phyloP scores from a whole-genome alignment of 805 yeast species.

The Hermanozyma aechmeae region DNA sequence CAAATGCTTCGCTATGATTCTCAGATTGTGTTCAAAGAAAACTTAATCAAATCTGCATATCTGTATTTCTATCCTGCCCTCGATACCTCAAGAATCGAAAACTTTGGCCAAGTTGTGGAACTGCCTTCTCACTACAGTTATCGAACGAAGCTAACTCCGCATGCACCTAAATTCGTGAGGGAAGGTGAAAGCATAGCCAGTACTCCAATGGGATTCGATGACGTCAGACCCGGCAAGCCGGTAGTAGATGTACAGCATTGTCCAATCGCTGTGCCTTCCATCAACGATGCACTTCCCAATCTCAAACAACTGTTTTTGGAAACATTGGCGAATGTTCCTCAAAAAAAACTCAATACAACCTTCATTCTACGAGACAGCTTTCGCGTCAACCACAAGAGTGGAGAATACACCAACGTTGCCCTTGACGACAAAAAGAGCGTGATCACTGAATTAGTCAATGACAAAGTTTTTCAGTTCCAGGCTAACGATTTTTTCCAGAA shows the following conservation, averaged over 20 bases:
- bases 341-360: slow-evolving; percentile 6
- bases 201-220: slow-evolving; percentile 25
- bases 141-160: slow-evolving; percentile 35
- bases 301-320: slow-evolving; percentile 7
- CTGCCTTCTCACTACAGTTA: slow-evolving; percentile 31
- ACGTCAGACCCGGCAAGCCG: slow-evolving; percentile 12
- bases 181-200: no score
- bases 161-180: slow-evolving; percentile 17
- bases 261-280: slow-evolving; percentile 22
- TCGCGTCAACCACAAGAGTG: slow-evolving; percentile 19
- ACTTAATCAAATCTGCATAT: slow-evolving; percentile 24
- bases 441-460: slow-evolving; percentile 27
- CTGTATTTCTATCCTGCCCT: slow-evolving; percentile 21
- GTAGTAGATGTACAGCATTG: slow-evolving; percentile 27
- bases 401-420: slow-evolving; percentile 17
- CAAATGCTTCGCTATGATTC: slow-evolving; percentile 31
- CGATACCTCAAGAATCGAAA: slow-evolving; percentile 1
- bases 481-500: slow-evolving; percentile 33
- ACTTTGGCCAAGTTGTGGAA: slow-evolving; percentile 18
- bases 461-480: slow-evolving; percentile 27
- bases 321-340: slow-evolving; percentile 2
- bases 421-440: slow-evolving; percentile 16
- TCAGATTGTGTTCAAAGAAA: slow-evolving; percentile 25
- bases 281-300: slow-evolving; percentile 17
- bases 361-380: slow-evolving; percentile 26